Evolutionary conservation across 495 filamentous ascomycete species (phyloP), one percentile per base, ranked within the genome.

Genomic region (Sabuloglossum arenarium): DNA sequence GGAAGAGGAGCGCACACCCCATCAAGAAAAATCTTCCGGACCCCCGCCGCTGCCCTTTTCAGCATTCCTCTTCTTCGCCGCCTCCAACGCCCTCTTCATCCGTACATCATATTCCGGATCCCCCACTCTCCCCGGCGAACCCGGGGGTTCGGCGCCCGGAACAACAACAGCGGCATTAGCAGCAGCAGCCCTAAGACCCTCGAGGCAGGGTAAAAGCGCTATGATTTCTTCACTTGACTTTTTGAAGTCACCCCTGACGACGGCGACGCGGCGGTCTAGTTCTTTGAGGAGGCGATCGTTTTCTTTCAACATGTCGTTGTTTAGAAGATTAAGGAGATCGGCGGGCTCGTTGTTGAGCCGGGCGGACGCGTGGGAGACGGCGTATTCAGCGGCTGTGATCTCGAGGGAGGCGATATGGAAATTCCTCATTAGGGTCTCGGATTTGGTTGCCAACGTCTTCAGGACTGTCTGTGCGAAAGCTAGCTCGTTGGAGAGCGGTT

Each of bases 261-360:
- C 55, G 5, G 30, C 29, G 24, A 61, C 32, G 34, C 61, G 50
- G 63, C 53, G 46, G 16, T 56, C 51, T n/a, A 53, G 54, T 32
- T 54, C 25, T 53, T 56, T 58, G 9, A n/a, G n/a, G n/a, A 58
- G 46, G 12, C 53, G 25, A 0, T 52, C 45, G 50, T 56, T 25
- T 19, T 56, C 39, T 32, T 56, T 56, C 23, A 32, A 28, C 54
- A 49, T 56, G 31, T 46, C 31, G 0, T 31, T 16, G 21, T 24
- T 45, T 10, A 42, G n/a, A 14, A 19, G 21, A 11, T 42, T 39
- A 10, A 24, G 12, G 34, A 23, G 1, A 23, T 45, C 56, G 6
- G 39, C 12, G 24, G 46, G 16, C 6, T 50, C 30, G 56, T 29
- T 31, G 29, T 53, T 27, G 21, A 57, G 23, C 28, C 30, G 31